Conservation (phyloP, 345 rosid genomes). For the Laguncularia racemosa region DNA sequence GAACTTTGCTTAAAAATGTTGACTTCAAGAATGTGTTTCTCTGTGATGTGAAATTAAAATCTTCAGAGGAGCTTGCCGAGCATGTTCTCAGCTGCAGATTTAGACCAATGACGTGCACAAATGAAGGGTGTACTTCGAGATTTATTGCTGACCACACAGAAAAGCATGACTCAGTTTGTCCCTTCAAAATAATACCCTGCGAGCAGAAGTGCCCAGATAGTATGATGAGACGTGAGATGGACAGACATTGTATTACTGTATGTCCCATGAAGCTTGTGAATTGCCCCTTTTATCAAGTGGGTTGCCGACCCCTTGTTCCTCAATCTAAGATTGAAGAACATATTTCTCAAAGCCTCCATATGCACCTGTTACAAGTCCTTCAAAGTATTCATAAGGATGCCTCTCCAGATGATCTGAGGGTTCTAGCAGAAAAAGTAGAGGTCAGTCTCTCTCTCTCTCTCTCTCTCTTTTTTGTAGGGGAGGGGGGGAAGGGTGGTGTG, state of each 20-base stretch:
- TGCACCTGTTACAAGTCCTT: constrained; percentile 57
- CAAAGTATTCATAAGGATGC: constrained; percentile 47
- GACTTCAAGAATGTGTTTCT: constrained; percentile 61
- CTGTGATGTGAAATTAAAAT: constrained; percentile 53
- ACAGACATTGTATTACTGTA: constrained; percentile 78
- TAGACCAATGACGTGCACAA: constrained; percentile 51
- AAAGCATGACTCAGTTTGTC: constrained; percentile 63
- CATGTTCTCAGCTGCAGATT: constrained; percentile 48
- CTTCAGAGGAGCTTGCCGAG: constrained; percentile 39
- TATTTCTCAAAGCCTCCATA: constrained; percentile 35
- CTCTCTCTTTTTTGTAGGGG: background rate
- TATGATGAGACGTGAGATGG: constrained; percentile 83
- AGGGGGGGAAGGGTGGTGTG: background rate
- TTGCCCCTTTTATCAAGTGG: constrained; percentile 72
- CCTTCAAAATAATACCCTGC: constrained; percentile 75
- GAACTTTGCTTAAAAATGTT: constrained; percentile 59
- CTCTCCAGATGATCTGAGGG: constrained; percentile 43
- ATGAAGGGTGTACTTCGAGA: constrained; percentile 54
- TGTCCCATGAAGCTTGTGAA: constrained; percentile 82
- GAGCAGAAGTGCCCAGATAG: constrained; percentile 65
- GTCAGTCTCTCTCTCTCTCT: constrained; percentile 26
- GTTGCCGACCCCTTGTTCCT: constrained; percentile 57
- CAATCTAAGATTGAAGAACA: constrained; percentile 48
- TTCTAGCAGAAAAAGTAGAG: constrained; percentile 45
- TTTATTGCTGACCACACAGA: constrained; percentile 51